Evolutionary conservation across 1,284 basidiomycete genomes (phyloP).

Genomic region (Gymnopus androsaceus): DNA sequence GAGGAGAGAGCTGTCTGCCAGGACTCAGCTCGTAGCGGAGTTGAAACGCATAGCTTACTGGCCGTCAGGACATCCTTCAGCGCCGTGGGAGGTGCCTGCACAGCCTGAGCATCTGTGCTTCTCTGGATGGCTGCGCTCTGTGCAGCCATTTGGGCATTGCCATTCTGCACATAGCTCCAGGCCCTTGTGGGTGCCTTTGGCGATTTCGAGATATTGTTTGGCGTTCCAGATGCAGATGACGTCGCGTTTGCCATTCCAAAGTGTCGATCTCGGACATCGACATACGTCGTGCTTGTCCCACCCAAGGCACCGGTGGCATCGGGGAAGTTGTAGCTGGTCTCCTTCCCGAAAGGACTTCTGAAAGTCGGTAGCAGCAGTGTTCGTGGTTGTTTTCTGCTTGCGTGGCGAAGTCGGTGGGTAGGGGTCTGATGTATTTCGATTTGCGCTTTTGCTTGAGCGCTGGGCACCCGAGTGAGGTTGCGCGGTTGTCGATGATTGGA

Average conservation of each 20-base stretch:
- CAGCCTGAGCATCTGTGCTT: conserved; percentile 1
- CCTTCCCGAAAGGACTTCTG: conserved; percentile 7
- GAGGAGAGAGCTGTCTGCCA: background rate
- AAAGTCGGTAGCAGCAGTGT: background rate
- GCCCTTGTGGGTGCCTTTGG: background rate
- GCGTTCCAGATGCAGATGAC: conserved; percentile 14
- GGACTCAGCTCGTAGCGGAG: conserved; percentile 3
- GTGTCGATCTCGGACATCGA: background rate
- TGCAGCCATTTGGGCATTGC: conserved; percentile 16
- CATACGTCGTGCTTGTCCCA: background rate
- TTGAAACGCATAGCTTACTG: background rate
- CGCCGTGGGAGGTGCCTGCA: background rate
- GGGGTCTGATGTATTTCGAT: background rate
- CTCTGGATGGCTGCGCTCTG: background rate
- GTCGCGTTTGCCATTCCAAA: conserved; percentile 17
- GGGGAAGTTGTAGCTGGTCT: background rate
- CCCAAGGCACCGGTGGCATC: background rate
- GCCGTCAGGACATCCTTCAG: conserved; percentile 10
- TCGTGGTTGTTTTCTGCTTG: background rate
- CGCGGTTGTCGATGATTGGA: background rate
- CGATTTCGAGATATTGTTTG: background rate
- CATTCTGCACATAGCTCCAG: background rate
- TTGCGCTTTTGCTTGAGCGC: background rate
- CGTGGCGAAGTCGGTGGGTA: conserved; percentile 1
- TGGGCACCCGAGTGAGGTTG: background rate